Base-by-base conservation (phyloP, 805 yeast species). In the Ogataea henricii region DNA sequence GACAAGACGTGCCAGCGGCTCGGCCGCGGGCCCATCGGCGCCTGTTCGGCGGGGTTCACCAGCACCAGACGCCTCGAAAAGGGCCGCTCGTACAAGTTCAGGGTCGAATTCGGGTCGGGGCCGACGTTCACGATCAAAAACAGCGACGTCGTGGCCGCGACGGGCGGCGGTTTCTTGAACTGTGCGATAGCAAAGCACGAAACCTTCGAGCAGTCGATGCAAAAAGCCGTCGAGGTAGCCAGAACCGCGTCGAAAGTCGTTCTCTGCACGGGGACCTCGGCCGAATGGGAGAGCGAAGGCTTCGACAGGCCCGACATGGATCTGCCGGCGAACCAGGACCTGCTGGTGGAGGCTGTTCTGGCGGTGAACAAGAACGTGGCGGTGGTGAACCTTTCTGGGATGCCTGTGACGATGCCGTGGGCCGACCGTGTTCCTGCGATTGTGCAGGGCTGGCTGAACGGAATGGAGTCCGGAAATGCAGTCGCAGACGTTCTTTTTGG, bases 381-480 rank as follows among this genome's bases (percentile, higher is more conserved):
- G 12, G 70, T 81, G 25, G 82, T 82, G 22, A 71, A 76, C 54
- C 84, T 81, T 58, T 71, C 81, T 3, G 87, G 87, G 40, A 75
- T 84, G 16, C 85, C 87, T 0, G 83, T 81, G 8, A 72, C 77
- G 34, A 62, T 82, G 68, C 83, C 83, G 23, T 80, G 83, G 82
- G 49, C 65, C 9, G 49, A 54, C 7, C 57, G 70, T 32, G 77
- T 70, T 16, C 68, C 69, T 35, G 74, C 74, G 2, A 45, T 79
- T 14, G 62, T 80, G 4, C 82, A 79, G 39, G 79, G 81, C 8
- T 78, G 81, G 74, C 79, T 72, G 57, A 80, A 79, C 52, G 86
- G 86, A 46, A 72, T 71, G 49, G 85, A 81, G 54, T 60, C 69
- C 36, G 85, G 86, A 48, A 79, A 77, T 54, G 76, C 80, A 13